Conservation (phyloP, 352 stramenopile genomes). For the Aphanomyces stellatus region DNA sequence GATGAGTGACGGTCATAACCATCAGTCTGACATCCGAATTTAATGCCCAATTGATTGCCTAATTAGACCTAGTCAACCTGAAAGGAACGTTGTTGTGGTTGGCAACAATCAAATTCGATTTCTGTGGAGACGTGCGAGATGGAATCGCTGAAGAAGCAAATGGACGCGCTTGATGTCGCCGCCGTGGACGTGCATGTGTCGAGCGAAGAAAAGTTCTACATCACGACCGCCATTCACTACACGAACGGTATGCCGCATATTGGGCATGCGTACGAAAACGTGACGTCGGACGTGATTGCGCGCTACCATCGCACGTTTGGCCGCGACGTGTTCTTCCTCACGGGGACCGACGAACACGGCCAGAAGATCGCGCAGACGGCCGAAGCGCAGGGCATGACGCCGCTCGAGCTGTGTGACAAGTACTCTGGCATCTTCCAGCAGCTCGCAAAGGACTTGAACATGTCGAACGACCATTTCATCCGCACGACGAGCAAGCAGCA, state of each 20-base stretch:
- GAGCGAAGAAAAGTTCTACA: slow-evolving; percentile 88
- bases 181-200: background rate
- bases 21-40: too few species aligned
- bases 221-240: slow-evolving; percentile 99
- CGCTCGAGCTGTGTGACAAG: slow-evolving; percentile 95
- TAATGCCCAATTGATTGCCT: too few species aligned
- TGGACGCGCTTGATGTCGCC: background rate
- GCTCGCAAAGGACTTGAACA: slow-evolving; percentile 78
- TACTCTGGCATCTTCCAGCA: slow-evolving; percentile 85
- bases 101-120: too few species aligned
- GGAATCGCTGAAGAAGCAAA: background rate
- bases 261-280: slow-evolving; percentile 98
- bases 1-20: too few species aligned
- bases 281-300: slow-evolving; percentile 94
- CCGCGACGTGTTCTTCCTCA: slow-evolving; percentile 78
- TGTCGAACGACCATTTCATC: slow-evolving; percentile 90
- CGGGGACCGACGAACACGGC: slow-evolving; percentile 96
- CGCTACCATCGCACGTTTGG: slow-evolving; percentile 91
- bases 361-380: slow-evolving; percentile 99
- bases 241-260: slow-evolving; percentile 97
- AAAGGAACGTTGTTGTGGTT: too few species aligned
- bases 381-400: slow-evolving; percentile 81
- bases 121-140: too few species aligned
- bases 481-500: slow-evolving; percentile 93
- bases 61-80: too few species aligned